Percentiles rank a stretch among this genome's conserved stretches.
phyloP scores from a whole-genome alignment of 208 protist genomes.

The Trypanosoma lewisi region DNA sequence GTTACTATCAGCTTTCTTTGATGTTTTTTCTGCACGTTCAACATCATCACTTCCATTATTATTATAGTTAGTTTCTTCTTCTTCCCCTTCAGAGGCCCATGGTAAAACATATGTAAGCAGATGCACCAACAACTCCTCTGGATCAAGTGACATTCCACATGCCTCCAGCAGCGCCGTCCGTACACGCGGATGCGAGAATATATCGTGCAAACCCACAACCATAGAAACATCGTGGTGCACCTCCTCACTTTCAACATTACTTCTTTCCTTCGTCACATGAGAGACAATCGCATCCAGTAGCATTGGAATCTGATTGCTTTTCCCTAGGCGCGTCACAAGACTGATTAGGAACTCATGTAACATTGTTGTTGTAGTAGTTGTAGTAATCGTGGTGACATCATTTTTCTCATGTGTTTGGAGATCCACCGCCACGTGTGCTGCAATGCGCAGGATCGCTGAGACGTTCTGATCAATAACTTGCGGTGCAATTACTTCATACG shows the following conservation, averaged over 20 bases:
- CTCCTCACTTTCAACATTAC: neutral
- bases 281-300: conserved; percentile 57
- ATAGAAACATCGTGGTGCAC: neutral
- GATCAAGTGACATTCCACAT: conserved; percentile 50
- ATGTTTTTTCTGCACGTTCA: neutral
- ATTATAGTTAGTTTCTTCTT: too few relatives aligned
- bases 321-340: conserved; percentile 43
- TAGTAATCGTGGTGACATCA: neutral
- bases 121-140: conserved; percentile 48
- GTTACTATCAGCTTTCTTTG: neutral
- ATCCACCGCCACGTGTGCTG: conserved; percentile 34
- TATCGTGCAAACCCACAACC: conserved; percentile 30
- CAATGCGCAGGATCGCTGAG: conserved; percentile 66
- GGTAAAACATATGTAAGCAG: conserved; percentile 32
- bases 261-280: neutral
- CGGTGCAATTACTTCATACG: conserved; percentile 86
- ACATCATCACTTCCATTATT: neutral
- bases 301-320: conserved; percentile 65
- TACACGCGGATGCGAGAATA: conserved; percentile 41
- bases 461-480: conserved; percentile 86
- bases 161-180: conserved; percentile 43
- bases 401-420: neutral
- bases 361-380: conserved; percentile 19
- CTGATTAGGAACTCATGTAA: conserved; percentile 49
- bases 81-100: conserved; percentile 23